A percentile compares a stretch with the other conserved stretches of the same genome.
phyloP scores from a whole-genome alignment of 2,329 filamentous ascomycete species.

The Fusarium foetens region DNA sequence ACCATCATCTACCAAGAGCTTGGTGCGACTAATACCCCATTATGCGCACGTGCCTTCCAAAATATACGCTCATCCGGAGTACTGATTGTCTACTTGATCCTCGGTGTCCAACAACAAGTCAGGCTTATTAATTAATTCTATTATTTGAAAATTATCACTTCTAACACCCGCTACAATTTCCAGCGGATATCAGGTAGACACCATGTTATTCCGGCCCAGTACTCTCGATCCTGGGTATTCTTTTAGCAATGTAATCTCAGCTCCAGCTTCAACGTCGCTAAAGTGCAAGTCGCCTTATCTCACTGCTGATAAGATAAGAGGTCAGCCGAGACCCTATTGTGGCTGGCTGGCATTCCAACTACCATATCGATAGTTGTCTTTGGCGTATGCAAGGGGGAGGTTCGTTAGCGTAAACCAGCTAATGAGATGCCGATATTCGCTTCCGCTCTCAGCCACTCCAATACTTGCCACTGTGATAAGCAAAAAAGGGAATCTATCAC shows the following conservation, averaged over 20 bases:
- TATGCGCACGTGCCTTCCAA: too few relatives aligned
- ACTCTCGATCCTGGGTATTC: too few relatives aligned
- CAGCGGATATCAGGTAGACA: accelerated
- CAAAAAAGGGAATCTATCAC: neutral
- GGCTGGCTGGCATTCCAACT: conserved; percentile 6
- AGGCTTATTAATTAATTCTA: neutral
- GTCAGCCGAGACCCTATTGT: neutral
- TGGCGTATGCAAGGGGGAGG: neutral
- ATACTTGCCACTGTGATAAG: neutral
- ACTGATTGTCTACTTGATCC: neutral
- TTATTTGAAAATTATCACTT: neutral
- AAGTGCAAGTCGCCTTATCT: too few relatives aligned
- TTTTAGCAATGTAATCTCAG: too few relatives aligned
- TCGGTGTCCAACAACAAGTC: neutral
- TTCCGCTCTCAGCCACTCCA: neutral
- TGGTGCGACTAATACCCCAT: too few relatives aligned
- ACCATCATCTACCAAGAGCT: too few relatives aligned
- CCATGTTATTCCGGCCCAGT: accelerated
- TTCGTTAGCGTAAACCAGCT: neutral
- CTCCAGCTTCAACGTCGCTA: accelerated
- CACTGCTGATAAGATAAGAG: neutral
- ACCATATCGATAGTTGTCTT: neutral
- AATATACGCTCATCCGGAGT: too few relatives aligned
- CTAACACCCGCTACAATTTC: accelerated
- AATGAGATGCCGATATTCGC: neutral